phyloP scores from a whole-genome alignment of 345 rosid species.

The Corymbia maculata region DNA sequence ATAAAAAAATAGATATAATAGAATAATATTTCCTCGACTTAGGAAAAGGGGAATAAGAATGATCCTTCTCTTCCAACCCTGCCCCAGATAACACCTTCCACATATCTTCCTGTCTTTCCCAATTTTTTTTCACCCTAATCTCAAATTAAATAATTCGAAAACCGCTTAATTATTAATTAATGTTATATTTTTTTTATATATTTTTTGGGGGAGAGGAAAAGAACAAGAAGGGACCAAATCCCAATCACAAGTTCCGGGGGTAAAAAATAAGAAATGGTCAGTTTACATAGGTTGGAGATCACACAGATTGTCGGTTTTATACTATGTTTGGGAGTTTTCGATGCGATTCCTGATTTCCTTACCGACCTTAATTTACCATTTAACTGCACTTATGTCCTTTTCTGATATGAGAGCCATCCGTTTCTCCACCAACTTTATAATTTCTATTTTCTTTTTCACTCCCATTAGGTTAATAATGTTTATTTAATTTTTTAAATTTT shows the following conservation, averaged over 20 bases:
- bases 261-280: not conserved
- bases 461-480: not conserved
- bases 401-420: not conserved
- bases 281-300: not conserved
- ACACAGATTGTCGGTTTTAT: not conserved
- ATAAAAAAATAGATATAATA: not conserved
- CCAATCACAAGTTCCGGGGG: not conserved
- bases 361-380: not conserved
- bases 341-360: not conserved
- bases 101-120: not conserved
- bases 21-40: not conserved
- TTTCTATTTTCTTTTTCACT: not conserved
- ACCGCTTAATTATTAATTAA: not conserved
- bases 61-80: not conserved
- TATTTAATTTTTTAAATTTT: fast-evolving
- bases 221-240: not conserved
- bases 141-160: not conserved
- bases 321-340: not conserved
- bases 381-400: not conserved
- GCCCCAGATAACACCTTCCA: not conserved
- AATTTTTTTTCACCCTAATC: not conserved
- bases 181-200: not conserved
- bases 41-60: not conserved
- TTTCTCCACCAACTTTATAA: not conserved
- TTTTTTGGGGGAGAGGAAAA: not conserved